Conservation (phyloP, 257 asterid species). For the Penstemon barbatus region DNA sequence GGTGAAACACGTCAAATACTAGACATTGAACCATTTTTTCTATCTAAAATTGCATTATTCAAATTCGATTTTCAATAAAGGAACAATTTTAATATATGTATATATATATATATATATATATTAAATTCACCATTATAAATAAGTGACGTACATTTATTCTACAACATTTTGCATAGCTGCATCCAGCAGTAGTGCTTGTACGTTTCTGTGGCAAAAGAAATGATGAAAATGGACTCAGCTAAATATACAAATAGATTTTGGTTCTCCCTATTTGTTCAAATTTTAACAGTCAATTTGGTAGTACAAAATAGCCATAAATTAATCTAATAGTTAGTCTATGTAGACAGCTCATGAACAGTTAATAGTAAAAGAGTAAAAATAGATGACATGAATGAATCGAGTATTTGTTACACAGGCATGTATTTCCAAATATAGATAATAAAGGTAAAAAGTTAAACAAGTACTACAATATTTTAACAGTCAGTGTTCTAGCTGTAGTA, state of each 20-base stretch:
- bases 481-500: slow-evolving; percentile 19
- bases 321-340: background rate
- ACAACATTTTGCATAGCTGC: too few species aligned
- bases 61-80: too few species aligned
- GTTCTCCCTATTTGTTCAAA: background rate
- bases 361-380: background rate
- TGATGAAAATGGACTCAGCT: background rate
- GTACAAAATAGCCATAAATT: slow-evolving; percentile 22
- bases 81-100: too few species aligned
- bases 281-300: slow-evolving; percentile 12
- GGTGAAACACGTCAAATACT: too few species aligned
- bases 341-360: slow-evolving; percentile 1
- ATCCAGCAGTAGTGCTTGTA: too few species aligned
- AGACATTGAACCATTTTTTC: too few species aligned
- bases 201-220: background rate
- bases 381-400: background rate
- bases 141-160: too few species aligned
- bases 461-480: slow-evolving; percentile 23
- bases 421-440: slow-evolving; percentile 34
- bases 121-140: too few species aligned
- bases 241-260: background rate
- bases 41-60: too few species aligned
- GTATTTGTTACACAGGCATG: background rate
- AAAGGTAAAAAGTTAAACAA: background rate
- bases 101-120: too few species aligned